These are phyloP conservation scores for Vitellaria paradoxa DNA, from an alignment of 179 eudicot species.

Conservation along the genomic window DNA sequence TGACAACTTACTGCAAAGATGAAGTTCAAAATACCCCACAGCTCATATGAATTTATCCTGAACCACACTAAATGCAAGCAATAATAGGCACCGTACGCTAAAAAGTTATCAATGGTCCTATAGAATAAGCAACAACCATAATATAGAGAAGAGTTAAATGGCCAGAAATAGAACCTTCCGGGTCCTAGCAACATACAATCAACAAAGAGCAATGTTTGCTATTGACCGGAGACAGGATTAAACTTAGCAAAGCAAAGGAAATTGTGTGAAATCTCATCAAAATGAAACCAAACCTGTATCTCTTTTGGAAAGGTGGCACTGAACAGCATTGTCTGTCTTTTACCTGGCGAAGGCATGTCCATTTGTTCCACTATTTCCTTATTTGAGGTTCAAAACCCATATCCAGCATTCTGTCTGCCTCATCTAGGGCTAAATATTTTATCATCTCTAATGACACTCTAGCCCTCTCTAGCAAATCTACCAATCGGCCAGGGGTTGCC, in stretches of 20 bases:
- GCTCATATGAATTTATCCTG: not conserved
- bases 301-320: slow-evolving; percentile 97
- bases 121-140: not conserved
- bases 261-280: not conserved
- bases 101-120: not conserved
- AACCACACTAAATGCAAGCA: not conserved
- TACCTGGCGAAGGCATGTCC: slow-evolving; percentile 85
- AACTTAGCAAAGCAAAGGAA: not conserved
- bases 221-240: not conserved
- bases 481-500: slow-evolving; percentile 96
- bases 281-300: slow-evolving; percentile 61
- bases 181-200: not conserved
- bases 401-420: slow-evolving; percentile 91
- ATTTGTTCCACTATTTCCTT: slow-evolving; percentile 87
- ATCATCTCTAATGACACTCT: slow-evolving; percentile 78
- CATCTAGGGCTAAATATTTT: slow-evolving; percentile 81
- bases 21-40: not conserved
- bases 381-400: slow-evolving; percentile 97
- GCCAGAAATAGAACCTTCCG: not conserved
- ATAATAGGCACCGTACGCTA: not conserved
- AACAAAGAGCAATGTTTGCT: not conserved
- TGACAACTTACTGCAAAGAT: not conserved
- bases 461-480: slow-evolving; percentile 90
- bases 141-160: not conserved
- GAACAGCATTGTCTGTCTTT: slow-evolving; percentile 86